Conservation (phyloP, 192 early-diverging fungal genomes). For the Entomortierella parvispora region DNA sequence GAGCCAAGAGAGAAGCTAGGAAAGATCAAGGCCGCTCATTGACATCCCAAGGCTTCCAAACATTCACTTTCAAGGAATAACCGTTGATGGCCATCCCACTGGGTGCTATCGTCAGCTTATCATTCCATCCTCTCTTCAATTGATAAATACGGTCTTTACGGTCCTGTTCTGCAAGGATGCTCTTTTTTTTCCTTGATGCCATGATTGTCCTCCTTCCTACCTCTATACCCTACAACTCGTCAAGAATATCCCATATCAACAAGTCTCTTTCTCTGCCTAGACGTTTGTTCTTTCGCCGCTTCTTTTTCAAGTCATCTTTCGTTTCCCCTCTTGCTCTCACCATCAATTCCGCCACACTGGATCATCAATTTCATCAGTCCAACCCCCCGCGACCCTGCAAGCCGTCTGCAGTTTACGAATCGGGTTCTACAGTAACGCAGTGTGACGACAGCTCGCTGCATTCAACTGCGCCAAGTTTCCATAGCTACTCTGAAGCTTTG, state of each 20-base stretch:
- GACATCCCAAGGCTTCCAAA: too few relatives aligned
- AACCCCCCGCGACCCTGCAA: not conserved
- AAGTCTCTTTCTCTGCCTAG: not conserved
- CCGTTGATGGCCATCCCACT: too few relatives aligned
- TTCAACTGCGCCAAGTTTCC: not conserved
- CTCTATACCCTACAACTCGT: not conserved
- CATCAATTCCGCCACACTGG: not conserved
- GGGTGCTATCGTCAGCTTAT: too few relatives aligned
- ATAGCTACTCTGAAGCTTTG: slow-evolving; percentile 22
- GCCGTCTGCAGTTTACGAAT: not conserved
- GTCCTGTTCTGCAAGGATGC: not conserved
- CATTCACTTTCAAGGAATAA: too few relatives aligned
- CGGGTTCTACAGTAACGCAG: not conserved
- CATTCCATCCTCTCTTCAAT: too few relatives aligned
- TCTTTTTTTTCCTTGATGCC: too few relatives aligned
- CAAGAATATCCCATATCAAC: not conserved
- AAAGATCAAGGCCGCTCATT: too few relatives aligned
- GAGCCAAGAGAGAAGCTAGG: too few relatives aligned
- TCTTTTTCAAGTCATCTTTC: not conserved
- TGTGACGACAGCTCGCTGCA: too few relatives aligned
- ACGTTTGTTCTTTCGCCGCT: not conserved
- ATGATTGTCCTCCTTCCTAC: too few relatives aligned
- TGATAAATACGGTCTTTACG: not conserved
- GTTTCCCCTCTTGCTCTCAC: not conserved
- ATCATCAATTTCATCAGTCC: not conserved